Evolutionary conservation across 306 rosid genomes (phyloP).

Genomic region (Fragaria vesca): DNA sequence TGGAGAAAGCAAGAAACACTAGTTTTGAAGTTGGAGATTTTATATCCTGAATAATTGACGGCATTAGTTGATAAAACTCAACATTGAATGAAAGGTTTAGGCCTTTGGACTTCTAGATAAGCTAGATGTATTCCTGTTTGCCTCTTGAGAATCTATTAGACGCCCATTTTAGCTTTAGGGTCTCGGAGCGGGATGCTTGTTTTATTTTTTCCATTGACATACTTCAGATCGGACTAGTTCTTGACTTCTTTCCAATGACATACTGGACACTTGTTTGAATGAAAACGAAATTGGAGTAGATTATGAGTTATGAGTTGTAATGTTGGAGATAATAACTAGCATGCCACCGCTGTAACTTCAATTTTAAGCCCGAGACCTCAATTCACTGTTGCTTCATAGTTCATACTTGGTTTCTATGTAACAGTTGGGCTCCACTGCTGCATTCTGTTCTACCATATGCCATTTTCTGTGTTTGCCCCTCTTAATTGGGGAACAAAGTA

Average conservation of each 20-base stretch:
- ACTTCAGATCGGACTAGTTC: neutral
- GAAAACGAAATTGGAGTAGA: neutral
- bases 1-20: neutral
- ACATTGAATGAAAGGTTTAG: neutral
- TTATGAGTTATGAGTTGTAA: neutral
- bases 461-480: neutral
- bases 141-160: neutral
- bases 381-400: neutral
- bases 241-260: neutral
- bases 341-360: neutral
- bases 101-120: neutral
- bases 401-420: neutral
- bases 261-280: neutral
- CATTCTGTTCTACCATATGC: neutral
- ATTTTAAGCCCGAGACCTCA: neutral
- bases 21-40: neutral
- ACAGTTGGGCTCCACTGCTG: neutral
- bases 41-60: neutral
- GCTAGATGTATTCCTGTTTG: neutral
- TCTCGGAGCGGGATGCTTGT: neutral
- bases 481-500: neutral
- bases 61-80: neutral
- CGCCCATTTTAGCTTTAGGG: neutral
- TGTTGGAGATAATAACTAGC: neutral
- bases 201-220: neutral